Conservation (phyloP, 495 filamentous ascomycete species). For the Penicillium diatomitis region DNA sequence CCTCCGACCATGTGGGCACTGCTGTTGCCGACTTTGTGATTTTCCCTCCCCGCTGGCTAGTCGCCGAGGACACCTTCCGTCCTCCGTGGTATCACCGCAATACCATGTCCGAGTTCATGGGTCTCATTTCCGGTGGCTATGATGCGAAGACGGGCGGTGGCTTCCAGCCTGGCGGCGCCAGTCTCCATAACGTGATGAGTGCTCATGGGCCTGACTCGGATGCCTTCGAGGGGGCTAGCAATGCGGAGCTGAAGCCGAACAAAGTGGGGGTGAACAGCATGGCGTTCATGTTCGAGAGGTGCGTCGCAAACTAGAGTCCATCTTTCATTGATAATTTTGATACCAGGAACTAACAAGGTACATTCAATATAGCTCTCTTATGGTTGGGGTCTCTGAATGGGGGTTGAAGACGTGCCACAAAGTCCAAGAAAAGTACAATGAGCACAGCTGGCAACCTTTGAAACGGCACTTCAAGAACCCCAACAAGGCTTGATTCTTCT, state of each 20-base stretch:
- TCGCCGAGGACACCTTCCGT: conserved; percentile 68
- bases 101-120: conserved; percentile 63
- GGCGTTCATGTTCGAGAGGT: conserved; percentile 64
- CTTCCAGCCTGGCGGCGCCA: conserved; percentile 54
- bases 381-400: conserved; percentile 92
- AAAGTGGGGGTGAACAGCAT: conserved; percentile 56
- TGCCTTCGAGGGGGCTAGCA: conserved; percentile 51
- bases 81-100: conserved; percentile 79
- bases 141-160: conserved; percentile 56
- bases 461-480: conserved; percentile 69
- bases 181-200: conserved; percentile 55
- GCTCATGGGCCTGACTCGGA: conserved; percentile 51
- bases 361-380: conserved; percentile 46
- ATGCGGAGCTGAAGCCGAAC: conserved; percentile 45
- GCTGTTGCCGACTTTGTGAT: conserved; percentile 77
- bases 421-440: conserved; percentile 75
- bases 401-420: conserved; percentile 74
- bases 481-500: conserved; percentile 17
- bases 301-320: conserved; percentile 4
- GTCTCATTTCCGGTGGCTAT: conserved; percentile 53
- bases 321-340: background rate
- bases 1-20: conserved; percentile 61
- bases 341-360: conserved; percentile 1
- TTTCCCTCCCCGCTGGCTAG: conserved; percentile 76
- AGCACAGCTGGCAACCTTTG: conserved; percentile 75